phyloP scores from a whole-genome alignment of 192 early-diverging fungal species.

The Endogone sp. region DNA sequence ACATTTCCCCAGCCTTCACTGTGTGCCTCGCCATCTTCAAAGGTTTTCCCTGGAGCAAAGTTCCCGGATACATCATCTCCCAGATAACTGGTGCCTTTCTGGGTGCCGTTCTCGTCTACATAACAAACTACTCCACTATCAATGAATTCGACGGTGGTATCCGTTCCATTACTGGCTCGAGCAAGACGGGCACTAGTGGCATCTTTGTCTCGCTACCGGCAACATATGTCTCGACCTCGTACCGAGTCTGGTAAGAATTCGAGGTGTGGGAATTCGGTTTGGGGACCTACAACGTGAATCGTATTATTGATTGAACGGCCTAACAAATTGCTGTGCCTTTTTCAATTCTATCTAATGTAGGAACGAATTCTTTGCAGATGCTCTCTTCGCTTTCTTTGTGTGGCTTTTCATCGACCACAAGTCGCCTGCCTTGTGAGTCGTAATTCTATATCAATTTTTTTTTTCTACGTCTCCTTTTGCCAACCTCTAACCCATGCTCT shows the following conservation, averaged over 20 bases:
- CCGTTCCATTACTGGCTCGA: slow-evolving; percentile 27
- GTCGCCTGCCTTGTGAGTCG: neutral
- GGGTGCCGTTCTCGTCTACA: slow-evolving; percentile 38
- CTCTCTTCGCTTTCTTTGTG: slow-evolving; percentile 1
- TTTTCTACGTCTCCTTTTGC: too few relatives aligned
- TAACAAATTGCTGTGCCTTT: too few relatives aligned
- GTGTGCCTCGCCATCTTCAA: slow-evolving; percentile 34
- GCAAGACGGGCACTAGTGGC: slow-evolving; percentile 18
- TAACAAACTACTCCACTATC: slow-evolving; percentile 26
- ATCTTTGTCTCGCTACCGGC: slow-evolving; percentile 31
- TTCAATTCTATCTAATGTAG: too few relatives aligned
- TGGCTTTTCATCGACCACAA: neutral
- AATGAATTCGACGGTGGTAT: slow-evolving; percentile 17
- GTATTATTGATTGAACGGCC: too few relatives aligned
- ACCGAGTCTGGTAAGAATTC: slow-evolving; percentile 19
- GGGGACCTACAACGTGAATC: too few relatives aligned
- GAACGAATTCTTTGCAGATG: slow-evolving; percentile 5
- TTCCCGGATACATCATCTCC: slow-evolving; percentile 34
- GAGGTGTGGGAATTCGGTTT: too few relatives aligned
- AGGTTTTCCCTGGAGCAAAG: slow-evolving; percentile 27
- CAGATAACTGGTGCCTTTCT: slow-evolving; percentile 44
- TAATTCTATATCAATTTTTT: too few relatives aligned
- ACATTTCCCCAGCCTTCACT: neutral
- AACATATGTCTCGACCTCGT: neutral
- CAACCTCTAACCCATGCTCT: neutral